Evolutionary conservation across 2,329 filamentous ascomycete genomes (phyloP), one percentile per base, ranked within the genome.

Genomic region (Pyrenochaeta sp.): DNA sequence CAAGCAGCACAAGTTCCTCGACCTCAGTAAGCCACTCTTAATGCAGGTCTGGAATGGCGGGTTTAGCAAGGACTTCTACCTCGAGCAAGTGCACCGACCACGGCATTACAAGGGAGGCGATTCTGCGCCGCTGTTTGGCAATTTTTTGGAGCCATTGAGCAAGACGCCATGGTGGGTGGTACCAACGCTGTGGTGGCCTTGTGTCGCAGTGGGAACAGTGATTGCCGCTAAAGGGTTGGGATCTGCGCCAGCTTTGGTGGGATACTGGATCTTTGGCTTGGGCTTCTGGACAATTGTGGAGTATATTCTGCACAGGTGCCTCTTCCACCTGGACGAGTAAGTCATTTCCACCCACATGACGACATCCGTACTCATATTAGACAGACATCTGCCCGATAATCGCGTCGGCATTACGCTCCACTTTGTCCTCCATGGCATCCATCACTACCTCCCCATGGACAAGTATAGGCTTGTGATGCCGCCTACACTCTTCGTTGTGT

Each of bases 381-480:
- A 28, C 25, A 96, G 92, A 47, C 92, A 88, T 73, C 89, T 99
- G 10, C 95, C 95, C 0, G 92, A 99, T 76, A 96, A 98, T 77
- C 86, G 92, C 54, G 89, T 91, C n/a, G 90, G 86, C 64, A 83
- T 99, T 58, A 96, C 92, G 0, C 69, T 90, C 22, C 95, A 99
- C 77, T 99, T 99, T 81, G 81, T 97, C 40, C 90, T 99, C 27
- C 95, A 99, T 72, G 95, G 95, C 63, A 92, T 99, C 63, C 95
- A 99, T 75, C 95, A 99, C 79, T 99, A 98, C 79, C 86, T 99
- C 4, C 95, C 95, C n/a, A 98, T 99, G 95, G 95, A 99, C 81
- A 94, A 90, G 74, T 94, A 97, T 72, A 90, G 95, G 59, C 89
- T 99, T 9, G 95, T 99, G 65, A 98, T 99, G 95, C 95, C 95